Base-by-base conservation (phyloP, 1,139 yeast genomes). In the Nakaseomyces glabratus region DNA sequence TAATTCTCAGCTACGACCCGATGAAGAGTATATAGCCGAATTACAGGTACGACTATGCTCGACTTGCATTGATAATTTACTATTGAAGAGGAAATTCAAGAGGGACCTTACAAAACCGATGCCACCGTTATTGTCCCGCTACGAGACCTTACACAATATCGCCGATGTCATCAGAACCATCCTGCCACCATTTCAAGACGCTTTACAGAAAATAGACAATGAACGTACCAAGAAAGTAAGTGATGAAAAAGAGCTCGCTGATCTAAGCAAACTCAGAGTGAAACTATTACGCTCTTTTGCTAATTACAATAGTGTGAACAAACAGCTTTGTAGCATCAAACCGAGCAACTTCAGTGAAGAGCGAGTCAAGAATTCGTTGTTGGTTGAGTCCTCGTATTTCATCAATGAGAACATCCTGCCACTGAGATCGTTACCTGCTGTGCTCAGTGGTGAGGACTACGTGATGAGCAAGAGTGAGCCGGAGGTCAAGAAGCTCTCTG, bases 11-110 rank as follows among this genome's bases (percentile, higher is more conserved):
- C 9, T 26, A n/a, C 15, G 12, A 7, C 10, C 17, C 8, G 15
- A 26, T 18, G 30, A 17, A 7, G 15, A 4, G 6, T 26, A n/a
- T 12, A 14, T 26, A 15, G 11, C 17, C 10, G 21, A 18, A 6
- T 17, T 18, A 7, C 7, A n/a, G 9, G 21, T 26, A 17, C 20
- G 95, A 32, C 60, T 86, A 26, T 88, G 96, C 56, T 60, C 67
- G 2, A 62, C 66, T 33, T 88, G 97, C 60, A 78, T 82, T 39
- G 66, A 74, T 44, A 61, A 65, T 2, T 58, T 86, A 15, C 72
- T 82, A 38, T 65, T 69, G 30, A 73, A 69, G 30, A 68, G 74
- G 48, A 73, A 76, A 41, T 65, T 70, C 45, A 42, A 49, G n/a
- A 57, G 55, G 17, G 77, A 72, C 31, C 24, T 57, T 2, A 45